Evolutionary conservation across 805 yeast genomes (phyloP), one percentile per base, ranked within the genome.

Genomic region (Candida coquimbonensis): DNA sequence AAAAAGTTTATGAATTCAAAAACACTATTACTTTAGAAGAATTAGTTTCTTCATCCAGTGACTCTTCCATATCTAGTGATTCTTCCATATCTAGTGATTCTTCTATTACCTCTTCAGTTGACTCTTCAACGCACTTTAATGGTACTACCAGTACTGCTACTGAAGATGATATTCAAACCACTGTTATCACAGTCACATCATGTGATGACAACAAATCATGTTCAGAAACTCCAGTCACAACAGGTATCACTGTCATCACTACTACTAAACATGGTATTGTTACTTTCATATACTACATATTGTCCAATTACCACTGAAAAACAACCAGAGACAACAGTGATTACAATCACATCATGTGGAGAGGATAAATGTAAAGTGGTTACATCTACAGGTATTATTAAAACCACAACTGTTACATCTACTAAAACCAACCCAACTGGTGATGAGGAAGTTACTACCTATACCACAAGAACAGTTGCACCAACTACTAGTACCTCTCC

Each of bases 241-340:
- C 40, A 2, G 43, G 43, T 35, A 7, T 34, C 6, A 40, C 43
- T 25, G 39, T 26, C 26, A 26, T 35, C 13, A 40, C 43, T 24
- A 35, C 43, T 9, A 35, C 43, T 29, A 16, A 9, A 4, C 12
- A 38, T 5, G 37, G 37, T 31, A 19, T 16, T 32, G 40, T 31
- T n/a, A 42, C 40, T 12, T 12, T 29, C 25, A 12, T 25, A 44
- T 37, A 27, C 31, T 17, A 42, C 43, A 16, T 40, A 40, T 34
- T 40, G 43, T 35, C 43, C 43, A 34, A 14, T 40, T 2, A 31
- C 36, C 29, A 39, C 40, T 29, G 7, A 24, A 16, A 25, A 16
- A 7, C 6, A 13, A 32, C 35, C 35, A 32, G 14, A 32, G 17
- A 11, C 39, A 39, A 36, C 24, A 24, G 24, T 21, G 24, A 6